Conservation (phyloP, 2,329 filamentous ascomycete species). For the Ciborinia camelliae region DNA sequence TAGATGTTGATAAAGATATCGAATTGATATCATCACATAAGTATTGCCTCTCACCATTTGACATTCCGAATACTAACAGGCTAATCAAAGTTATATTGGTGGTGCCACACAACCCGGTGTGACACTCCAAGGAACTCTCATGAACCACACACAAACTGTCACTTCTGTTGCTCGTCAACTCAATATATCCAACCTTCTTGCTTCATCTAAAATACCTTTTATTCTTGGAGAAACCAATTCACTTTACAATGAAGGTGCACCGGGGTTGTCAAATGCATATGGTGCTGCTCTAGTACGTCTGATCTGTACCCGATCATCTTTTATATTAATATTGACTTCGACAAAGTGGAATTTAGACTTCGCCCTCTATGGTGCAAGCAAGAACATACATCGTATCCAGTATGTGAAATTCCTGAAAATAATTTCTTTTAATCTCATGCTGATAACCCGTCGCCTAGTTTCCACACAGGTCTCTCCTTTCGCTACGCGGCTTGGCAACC, state of each 20-base stretch:
- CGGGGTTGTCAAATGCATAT: slow-evolving; percentile 61
- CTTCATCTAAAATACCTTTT: slow-evolving; percentile 34
- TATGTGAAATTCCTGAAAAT: not conserved
- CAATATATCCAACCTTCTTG: slow-evolving; percentile 37
- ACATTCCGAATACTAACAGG: slow-evolving; percentile 11
- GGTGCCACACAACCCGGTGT: slow-evolving; percentile 57
- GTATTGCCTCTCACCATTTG: slow-evolving; percentile 39
- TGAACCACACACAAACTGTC: slow-evolving; percentile 58
- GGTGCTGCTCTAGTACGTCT: slow-evolving; percentile 51
- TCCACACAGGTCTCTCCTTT: slow-evolving; percentile 64
- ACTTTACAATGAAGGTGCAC: slow-evolving; percentile 58
- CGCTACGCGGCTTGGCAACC: slow-evolving; percentile 62
- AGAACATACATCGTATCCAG: slow-evolving; percentile 55
- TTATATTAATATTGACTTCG: not conserved
- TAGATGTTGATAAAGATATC: slow-evolving; percentile 49
- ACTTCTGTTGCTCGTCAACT: slow-evolving; percentile 45
- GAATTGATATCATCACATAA: slow-evolving; percentile 57
- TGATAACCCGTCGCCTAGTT: slow-evolving; percentile 30
- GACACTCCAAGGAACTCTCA: slow-evolving; percentile 58
- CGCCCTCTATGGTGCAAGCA: slow-evolving; percentile 54
- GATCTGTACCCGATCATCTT: not conserved
- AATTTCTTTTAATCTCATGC: not conserved
- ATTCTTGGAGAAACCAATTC: slow-evolving; percentile 51
- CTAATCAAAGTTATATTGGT: slow-evolving; percentile 53
- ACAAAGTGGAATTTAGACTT: slow-evolving; percentile 57